Evolutionary conservation across 768 basidiomycete genomes (phyloP).

Genomic region (Boletus pseudo-olivaceus): DNA sequence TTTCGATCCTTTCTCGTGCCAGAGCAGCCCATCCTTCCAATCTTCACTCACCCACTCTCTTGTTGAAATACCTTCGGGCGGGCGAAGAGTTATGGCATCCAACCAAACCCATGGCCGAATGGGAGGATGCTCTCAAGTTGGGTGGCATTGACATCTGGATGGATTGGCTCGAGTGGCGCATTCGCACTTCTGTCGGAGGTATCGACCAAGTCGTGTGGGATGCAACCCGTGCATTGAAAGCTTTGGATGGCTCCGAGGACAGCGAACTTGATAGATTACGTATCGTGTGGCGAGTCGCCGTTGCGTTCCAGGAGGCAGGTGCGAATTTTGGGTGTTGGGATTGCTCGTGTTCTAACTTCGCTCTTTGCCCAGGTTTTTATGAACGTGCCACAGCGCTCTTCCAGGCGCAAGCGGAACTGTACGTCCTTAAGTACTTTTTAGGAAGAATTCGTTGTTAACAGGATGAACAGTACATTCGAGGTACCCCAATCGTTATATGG

Average conservation of each 20-base stretch:
- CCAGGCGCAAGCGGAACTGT: conserved; percentile 85
- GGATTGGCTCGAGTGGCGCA: conserved; percentile 78
- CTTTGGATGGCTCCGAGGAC: conserved; percentile 39
- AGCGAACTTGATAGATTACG: conserved; percentile 54
- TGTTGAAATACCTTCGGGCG: conserved; percentile 63
- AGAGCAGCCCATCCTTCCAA: conserved; percentile 53
- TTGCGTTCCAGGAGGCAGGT: conserved; percentile 68
- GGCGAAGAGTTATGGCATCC: conserved; percentile 72
- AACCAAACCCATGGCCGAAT: conserved; percentile 54
- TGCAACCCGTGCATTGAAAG: conserved; percentile 43
- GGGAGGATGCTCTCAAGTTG: conserved; percentile 60
- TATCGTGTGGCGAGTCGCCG: conserved; percentile 67
- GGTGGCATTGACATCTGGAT: conserved; percentile 63
- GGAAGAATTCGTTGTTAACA: conserved; percentile 5
- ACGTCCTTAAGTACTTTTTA: conserved; percentile 24
- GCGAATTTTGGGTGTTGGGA: conserved; percentile 14
- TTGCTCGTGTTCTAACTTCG: conserved; percentile 1
- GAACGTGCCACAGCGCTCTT: conserved; percentile 77
- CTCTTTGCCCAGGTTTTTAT: conserved; percentile 48
- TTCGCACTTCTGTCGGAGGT: conserved; percentile 45
- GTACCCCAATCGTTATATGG: conserved; percentile 44
- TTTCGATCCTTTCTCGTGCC: conserved; percentile 66
- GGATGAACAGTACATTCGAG: conserved; percentile 50
- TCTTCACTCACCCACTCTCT: conserved; percentile 44
- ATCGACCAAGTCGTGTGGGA: conserved; percentile 54